A percentile compares a stretch with the other conserved stretches of the same genome.
These are phyloP conservation scores for Malania oleifera DNA, from an alignment of 164 flowering plant species.

Conservation along the genomic window DNA sequence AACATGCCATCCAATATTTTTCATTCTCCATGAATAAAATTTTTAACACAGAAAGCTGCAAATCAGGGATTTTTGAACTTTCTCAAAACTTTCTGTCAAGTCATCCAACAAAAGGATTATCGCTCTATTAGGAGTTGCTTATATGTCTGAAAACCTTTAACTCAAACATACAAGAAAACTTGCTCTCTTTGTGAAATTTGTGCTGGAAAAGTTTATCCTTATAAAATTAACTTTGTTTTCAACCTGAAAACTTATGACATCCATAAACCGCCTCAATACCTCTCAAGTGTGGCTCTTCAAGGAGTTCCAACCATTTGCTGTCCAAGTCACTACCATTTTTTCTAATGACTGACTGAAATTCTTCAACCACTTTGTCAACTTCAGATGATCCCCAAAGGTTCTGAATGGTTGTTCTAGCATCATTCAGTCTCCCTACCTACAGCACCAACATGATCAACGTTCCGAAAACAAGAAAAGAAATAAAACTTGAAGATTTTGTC, in stretches of 20 bases:
- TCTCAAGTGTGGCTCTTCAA: constrained; percentile 64
- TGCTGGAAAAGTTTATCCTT: background rate
- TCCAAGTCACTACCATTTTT: constrained; percentile 50
- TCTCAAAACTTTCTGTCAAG: no score
- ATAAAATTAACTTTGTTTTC: no score
- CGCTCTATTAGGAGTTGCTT: background rate
- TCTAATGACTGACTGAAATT: constrained; percentile 58
- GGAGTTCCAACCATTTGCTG: constrained; percentile 69
- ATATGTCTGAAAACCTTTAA: background rate
- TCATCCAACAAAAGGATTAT: background rate
- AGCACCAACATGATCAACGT: constrained; percentile 4
- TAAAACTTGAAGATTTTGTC: background rate
- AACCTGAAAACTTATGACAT: no score
- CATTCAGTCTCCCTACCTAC: constrained; percentile 60
- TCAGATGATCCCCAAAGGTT: constrained; percentile 69
- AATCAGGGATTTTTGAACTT: no score
- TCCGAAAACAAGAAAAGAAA: background rate
- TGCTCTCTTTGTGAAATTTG: no score
- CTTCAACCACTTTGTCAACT: constrained; percentile 59
- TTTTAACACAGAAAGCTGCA: no score
- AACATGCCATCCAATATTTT: background rate
- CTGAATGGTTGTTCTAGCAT: constrained; percentile 48
- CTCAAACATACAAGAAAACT: no score
- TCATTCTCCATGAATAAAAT: no score
- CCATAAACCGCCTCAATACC: constrained; percentile 46